Evolutionary conservation across 257 asterid species (phyloP).

Genomic region (Verbascum thapsus): DNA sequence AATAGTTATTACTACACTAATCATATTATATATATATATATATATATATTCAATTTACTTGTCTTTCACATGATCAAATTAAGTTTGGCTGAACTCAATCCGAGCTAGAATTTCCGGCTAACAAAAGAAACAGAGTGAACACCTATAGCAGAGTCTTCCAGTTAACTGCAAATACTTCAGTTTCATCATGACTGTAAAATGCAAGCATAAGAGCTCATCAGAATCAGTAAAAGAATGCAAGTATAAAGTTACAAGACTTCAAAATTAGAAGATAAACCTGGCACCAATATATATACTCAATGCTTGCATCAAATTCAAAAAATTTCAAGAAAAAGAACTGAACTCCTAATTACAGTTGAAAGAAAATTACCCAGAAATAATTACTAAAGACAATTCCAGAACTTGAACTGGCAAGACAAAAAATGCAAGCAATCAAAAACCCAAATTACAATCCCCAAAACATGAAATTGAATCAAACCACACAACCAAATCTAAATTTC

Average conservation of each 20-base stretch:
- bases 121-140: constrained; percentile 34
- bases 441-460: background rate
- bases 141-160: constrained; percentile 47
- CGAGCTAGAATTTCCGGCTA: background rate
- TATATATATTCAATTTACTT: too few relatives aligned
- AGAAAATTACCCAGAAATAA: background rate
- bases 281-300: too few relatives aligned
- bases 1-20: too few relatives aligned
- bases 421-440: background rate
- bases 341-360: too few relatives aligned
- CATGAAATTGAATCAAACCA: background rate
- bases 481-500: background rate
- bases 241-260: background rate
- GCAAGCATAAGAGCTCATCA: constrained; percentile 53
- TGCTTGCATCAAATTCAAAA: too few relatives aligned
- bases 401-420: background rate
- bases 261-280: background rate
- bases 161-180: constrained; percentile 42
- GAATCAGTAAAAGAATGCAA: constrained; percentile 28
- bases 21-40: too few relatives aligned
- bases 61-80: too few relatives aligned
- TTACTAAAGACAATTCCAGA: background rate
- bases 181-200: constrained; percentile 44
- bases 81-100: too few relatives aligned
- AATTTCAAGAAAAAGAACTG: too few relatives aligned